Base-by-base conservation (phyloP, 169 alveolate genomes). In the Sarcocystis neurona region DNA sequence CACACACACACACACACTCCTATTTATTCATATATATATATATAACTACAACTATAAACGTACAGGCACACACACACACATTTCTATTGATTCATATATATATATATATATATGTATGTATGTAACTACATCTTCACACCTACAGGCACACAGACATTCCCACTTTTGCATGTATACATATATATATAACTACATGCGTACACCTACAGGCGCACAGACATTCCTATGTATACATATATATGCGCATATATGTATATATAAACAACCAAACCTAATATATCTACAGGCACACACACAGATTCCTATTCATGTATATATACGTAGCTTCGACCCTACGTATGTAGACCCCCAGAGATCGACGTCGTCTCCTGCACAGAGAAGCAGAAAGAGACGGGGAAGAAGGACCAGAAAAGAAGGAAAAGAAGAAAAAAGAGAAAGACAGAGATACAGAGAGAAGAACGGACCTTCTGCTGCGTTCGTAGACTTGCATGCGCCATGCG, bases 401-500 rank as follows among this genome's bases (percentile, higher is more conserved):
- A n/a, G n/a, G n/a, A n/a, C 66, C 23, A 53, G 12, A 23, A 53
- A 12, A 53, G 66, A 53, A 53, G 23, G 66, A 53, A 53, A 12
- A 53, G 23, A 12, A 15, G 30, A 53, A 23, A 53, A 15, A 53
- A 53, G 23, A 12, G 66, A 53, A 12, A 23, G 12, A 53, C 23
- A 12, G 66, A 53, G 23, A 53, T 23, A 12, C 66, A 53, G 30
- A 53, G 66, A 53, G 12, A 53, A 53, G 30, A 12, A 12, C 82
- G 34, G 20, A 72, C 82, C 82, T 72, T 72, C 56, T 72, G 82
- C 46, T 72, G 82, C 34, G 15, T 72, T 27, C 34, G 5, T 43
- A 2, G 20, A n/a, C 86, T 41, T 2, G 90, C 90, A n/a, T 60
- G 75, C 0, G 68, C 82, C 20, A 86, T 77, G 41, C 85, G 60